These are phyloP conservation scores for Crithidia acanthocephali DNA, from an alignment of 208 protist genomes.

Conservation along the genomic window DNA sequence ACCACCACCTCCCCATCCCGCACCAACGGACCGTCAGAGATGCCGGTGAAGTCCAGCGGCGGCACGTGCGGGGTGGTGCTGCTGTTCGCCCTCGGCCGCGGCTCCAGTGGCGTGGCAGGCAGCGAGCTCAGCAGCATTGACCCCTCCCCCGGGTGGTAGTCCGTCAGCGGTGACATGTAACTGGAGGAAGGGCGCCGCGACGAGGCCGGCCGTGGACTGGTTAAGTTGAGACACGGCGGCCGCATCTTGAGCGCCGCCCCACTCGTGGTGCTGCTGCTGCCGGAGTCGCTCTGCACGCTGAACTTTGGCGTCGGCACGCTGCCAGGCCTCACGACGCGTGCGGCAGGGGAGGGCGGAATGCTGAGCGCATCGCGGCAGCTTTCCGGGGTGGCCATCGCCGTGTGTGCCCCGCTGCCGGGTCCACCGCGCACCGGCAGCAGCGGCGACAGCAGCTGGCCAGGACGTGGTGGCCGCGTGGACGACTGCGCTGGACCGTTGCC, in stretches of 20 bases:
- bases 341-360: neutral
- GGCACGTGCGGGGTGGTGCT: constrained; percentile 10
- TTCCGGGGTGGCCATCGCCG: neutral
- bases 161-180: constrained; percentile 6
- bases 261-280: neutral
- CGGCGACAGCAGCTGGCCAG: constrained; percentile 1
- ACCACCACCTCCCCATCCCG: constrained; percentile 19
- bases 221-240: constrained; percentile 4
- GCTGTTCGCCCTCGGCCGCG: neutral
- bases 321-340: neutral
- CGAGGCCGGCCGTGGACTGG: constrained; percentile 2
- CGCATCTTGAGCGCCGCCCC: neutral
- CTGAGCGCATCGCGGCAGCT: constrained; percentile 10
- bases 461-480: neutral
- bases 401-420: neutral
- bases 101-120: neutral
- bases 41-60: constrained; percentile 22
- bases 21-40: constrained; percentile 25
- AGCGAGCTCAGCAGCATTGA: neutral
- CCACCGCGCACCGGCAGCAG: neutral
- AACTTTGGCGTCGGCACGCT: neutral
- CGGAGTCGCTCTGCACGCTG: constrained; percentile 3
- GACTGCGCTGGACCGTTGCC: neutral
- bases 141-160: neutral
- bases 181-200: neutral